Percentiles rank a stretch among this genome's conserved stretches.
These are phyloP conservation scores for Solanum medicagineum DNA, from an alignment of 257 asterid genomes.

Conservation along the genomic window DNA sequence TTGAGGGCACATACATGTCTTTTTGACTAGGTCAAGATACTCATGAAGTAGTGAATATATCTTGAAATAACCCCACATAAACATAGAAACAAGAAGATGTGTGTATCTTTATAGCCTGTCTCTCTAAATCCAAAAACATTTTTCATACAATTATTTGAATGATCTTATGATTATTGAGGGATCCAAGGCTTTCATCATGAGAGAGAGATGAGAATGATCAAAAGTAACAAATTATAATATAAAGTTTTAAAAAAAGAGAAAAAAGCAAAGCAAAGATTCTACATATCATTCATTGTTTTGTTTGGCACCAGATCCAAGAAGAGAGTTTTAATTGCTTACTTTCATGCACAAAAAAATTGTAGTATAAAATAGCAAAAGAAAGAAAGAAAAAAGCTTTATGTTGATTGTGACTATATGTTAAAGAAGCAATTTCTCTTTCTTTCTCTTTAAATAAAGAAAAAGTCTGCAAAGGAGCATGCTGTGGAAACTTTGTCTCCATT, in stretches of 20 bases:
- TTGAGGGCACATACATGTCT: slow-evolving; percentile 3
- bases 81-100: slow-evolving; percentile 4
- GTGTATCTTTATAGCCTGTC: background rate
- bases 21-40: slow-evolving; percentile 44
- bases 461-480: slow-evolving; percentile 61
- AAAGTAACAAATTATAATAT: background rate
- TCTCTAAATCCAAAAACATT: slow-evolving; percentile 12
- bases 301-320: slow-evolving; percentile 58
- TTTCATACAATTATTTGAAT: background rate
- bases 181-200: slow-evolving; percentile 59
- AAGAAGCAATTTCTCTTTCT: slow-evolving; percentile 19
- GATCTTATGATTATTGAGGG: slow-evolving; percentile 37
- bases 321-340: slow-evolving; percentile 39
- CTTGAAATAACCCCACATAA: slow-evolving; percentile 6
- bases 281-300: slow-evolving; percentile 10
- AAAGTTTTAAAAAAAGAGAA: background rate
- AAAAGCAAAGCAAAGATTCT: slow-evolving; percentile 9
- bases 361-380: slow-evolving; percentile 9
- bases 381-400: slow-evolving; percentile 28
- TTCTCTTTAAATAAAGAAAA: slow-evolving; percentile 29
- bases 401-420: slow-evolving; percentile 49
- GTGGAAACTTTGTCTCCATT: slow-evolving; percentile 93
- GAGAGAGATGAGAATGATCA: background rate
- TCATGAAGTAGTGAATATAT: background rate
- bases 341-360: slow-evolving; percentile 44